A percentile compares a stretch with the other conserved stretches of the same genome.
Conservation (phyloP, 2,329 filamentous ascomycete species). For the Pseudocercospora vitis region DNA sequence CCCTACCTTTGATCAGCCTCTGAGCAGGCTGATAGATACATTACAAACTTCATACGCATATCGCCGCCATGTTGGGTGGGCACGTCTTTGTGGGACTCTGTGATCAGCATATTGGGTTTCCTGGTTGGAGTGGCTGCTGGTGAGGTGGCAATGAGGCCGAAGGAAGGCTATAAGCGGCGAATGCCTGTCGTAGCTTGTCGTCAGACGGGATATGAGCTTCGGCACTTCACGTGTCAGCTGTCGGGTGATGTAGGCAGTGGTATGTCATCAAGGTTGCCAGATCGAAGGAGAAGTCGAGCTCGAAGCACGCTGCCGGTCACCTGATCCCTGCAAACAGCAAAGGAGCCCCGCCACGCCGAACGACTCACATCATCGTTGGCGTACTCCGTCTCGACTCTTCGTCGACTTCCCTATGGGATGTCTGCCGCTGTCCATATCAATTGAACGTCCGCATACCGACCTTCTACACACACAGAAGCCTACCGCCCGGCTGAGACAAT, state of each 20-base stretch:
- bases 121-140: not conserved
- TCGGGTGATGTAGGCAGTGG: not conserved
- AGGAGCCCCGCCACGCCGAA: constrained; percentile 10
- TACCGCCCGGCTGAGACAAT: constrained; percentile 13
- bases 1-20: constrained; percentile 53
- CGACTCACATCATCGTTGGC: constrained; percentile 9
- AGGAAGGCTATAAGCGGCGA: not conserved
- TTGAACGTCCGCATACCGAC: constrained; percentile 16
- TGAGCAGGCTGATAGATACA: constrained; percentile 19
- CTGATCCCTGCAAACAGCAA: not conserved
- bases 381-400: constrained; percentile 8
- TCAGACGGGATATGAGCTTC: not conserved
- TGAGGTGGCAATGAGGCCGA: constrained; percentile 6
- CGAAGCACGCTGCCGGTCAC: not conserved
- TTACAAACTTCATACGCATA: constrained; percentile 51
- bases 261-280: not conserved
- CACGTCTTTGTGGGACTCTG: constrained; percentile 61
- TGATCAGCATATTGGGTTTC: constrained; percentile 57
- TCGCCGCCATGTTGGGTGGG: constrained; percentile 59
- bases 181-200: not conserved
- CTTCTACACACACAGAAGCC: constrained; percentile 8
- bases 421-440: constrained; percentile 11
- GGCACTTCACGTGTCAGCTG: not conserved
- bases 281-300: not conserved
- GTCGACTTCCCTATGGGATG: constrained; percentile 16